Percentiles rank a stretch among this genome's conserved stretches.
Conservation (phyloP, 768 basidiomycete species). For the Lentinus tigrinus region DNA sequence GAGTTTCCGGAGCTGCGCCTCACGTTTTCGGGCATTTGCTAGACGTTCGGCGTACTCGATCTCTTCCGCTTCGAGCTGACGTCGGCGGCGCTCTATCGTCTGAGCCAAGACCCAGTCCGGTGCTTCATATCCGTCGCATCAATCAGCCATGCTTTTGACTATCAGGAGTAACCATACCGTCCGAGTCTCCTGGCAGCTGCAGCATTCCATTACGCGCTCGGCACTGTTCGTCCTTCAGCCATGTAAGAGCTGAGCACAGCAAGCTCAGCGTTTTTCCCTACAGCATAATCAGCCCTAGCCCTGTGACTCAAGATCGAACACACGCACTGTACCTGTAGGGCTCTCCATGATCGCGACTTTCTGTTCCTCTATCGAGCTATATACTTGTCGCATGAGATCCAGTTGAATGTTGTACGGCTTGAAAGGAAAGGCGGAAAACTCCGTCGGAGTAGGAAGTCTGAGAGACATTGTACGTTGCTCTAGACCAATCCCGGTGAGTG, state of each 20-base stretch:
- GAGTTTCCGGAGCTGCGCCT: constrained; percentile 52
- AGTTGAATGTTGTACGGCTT: constrained; percentile 80
- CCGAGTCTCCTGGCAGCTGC: background rate
- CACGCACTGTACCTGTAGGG: constrained; percentile 80
- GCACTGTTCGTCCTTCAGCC: constrained; percentile 68
- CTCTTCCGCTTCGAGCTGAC: constrained; percentile 69
- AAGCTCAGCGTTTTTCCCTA: constrained; percentile 88
- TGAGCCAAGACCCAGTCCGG: constrained; percentile 80
- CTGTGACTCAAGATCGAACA: background rate
- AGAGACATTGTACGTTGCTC: constrained; percentile 30
- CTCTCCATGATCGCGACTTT: constrained; percentile 85
- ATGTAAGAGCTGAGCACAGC: constrained; percentile 72
- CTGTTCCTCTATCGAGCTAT: constrained; percentile 68
- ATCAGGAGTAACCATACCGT: background rate
- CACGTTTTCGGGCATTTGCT: constrained; percentile 58
- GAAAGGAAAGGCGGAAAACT: constrained; percentile 66
- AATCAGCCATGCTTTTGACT: background rate
- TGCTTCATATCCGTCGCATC: constrained; percentile 31
- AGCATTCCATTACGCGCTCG: constrained; percentile 69
- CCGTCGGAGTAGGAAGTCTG: constrained; percentile 56
- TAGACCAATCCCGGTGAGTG: too few species aligned
- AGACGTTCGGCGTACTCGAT: constrained; percentile 62
- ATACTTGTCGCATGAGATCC: constrained; percentile 87
- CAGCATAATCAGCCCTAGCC: background rate
- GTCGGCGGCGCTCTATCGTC: constrained; percentile 58